Base-by-base conservation (phyloP, 2,329 filamentous ascomycete genomes). In the Clonostachys chloroleuca region DNA sequence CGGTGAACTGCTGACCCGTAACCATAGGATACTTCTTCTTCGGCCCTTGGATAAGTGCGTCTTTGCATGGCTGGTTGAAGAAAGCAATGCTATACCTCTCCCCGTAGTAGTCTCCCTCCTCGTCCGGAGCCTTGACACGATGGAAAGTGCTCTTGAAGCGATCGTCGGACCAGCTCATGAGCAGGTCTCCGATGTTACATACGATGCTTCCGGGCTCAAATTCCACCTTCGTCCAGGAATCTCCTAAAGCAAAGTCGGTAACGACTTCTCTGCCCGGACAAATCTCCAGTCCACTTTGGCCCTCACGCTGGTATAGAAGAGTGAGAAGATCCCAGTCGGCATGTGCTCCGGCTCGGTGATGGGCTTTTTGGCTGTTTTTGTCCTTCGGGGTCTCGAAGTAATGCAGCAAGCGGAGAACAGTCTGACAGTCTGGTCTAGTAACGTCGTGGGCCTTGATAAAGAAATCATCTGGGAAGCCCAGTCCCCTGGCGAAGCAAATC, bases 151-250 rank as follows among this genome's bases (percentile, higher is more conserved):
- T 81, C 63, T 85, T 86, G 68, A 86, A 84, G 17, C 81, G 73
- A 59, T 86, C 83, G 56, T 86, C 82, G 30, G 74, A 80, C 81
- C 82, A 84, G 40, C 70, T 76, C 83, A 86, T 85, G 14, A 86
- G 67, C 47, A 86, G 65, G 57, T 86, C 82, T 5, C 83, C 83
- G 50, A 85, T 81, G 54, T 84, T 85, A 61, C 81, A 85, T 9
- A 86, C 76, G 47, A 83, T 80, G 50, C 75, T 74, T 1, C 73
- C 77, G 0, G 67, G 66, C 3, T 59, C 63, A 6, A 77, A 77
- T 51, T 80, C 74, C n/a, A 86, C 73, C 49, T 79, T 79, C 10
- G 81, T 86, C 83, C 83, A 86, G 0, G 62, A 63, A 55, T 85
- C 80, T 2, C 79, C 78, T 42, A 74, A 70, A 1, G 74, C 81